Base-by-base conservation (phyloP, 345 rosid species). In the Boechera stricta region DNA sequence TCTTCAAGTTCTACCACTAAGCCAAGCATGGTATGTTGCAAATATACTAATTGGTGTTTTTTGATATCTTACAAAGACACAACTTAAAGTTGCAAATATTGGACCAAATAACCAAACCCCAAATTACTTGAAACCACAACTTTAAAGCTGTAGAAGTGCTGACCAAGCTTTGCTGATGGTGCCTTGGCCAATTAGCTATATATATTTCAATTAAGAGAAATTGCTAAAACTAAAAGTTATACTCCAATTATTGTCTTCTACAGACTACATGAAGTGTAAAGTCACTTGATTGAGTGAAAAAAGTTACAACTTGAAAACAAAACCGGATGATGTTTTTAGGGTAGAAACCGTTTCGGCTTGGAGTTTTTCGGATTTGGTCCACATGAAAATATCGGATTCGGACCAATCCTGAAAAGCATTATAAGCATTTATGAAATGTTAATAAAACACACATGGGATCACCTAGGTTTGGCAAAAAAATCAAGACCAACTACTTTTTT, bases 151-250 rank as follows among this genome's bases (percentile, higher is more conserved):
- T 85, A 92, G 69, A n/a, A 92, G 84, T 52, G 79, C 78, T 66
- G 98, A 85, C 71, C 89, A 81, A 79, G 90, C 79, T 82, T 83
- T 90, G 72, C 85, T 84, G 69, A 87, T 86, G 79, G 83, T 71
- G 85, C 83, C 84, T 77, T 77, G 86, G 78, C 93, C 86, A 67
- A 80, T 79, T 69, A 64, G 76, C 85, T 84, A 79, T 82, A 81
- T 87, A 18, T 18, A 18, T 18, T 18, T 18, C 21, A 18, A 18
- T 18, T 18, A 18, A 18, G 21, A 18, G 21, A 18, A 18, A 18
- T 18, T 18, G 21, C 21, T 18, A 18, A 18, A 18, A 18, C 21
- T 18, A 18, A 18, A 18, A 18, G 21, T 18, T 18, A 18, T 0
- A 18, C 21, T 18, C 21, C 21, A 18, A 18, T 18, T 18, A 18